Evolutionary conservation across 1,139 yeast species (phyloP).

Genomic region (Meyerozyma smithsonii): DNA sequence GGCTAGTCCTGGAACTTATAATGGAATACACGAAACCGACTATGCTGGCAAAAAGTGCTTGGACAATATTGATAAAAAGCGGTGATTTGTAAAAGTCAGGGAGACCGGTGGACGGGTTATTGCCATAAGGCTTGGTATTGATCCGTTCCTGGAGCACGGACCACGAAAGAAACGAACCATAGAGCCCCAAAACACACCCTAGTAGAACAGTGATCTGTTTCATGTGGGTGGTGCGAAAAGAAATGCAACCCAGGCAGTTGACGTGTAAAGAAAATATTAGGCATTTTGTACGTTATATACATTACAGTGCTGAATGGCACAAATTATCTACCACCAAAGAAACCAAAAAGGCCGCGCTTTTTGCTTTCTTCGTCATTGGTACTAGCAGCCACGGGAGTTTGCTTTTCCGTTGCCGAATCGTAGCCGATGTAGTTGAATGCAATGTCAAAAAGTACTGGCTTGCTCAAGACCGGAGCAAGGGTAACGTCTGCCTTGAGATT

Average conservation of each 20-base stretch:
- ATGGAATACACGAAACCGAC: conserved; percentile 61
- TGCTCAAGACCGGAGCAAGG: conserved; percentile 56
- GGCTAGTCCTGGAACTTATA: conserved; percentile 26
- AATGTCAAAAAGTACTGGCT: conserved; percentile 87
- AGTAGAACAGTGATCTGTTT: conserved; percentile 25
- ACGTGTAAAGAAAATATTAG: neutral
- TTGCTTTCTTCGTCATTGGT: conserved; percentile 18
- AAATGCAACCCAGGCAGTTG: neutral
- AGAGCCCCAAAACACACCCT: conserved; percentile 68
- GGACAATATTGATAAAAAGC: conserved; percentile 66
- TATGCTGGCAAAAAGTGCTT: conserved; percentile 65
- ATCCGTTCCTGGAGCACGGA: conserved; percentile 87
- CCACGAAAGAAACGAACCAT: conserved; percentile 85
- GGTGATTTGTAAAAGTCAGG: conserved; percentile 66
- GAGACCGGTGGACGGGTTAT: conserved; percentile 24
- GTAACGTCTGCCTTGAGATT: neutral
- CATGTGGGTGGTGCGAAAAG: neutral
- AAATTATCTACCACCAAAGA: conserved; percentile 26
- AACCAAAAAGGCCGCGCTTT: conserved; percentile 45
- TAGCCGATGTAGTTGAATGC: conserved; percentile 78
- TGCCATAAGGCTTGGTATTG: conserved; percentile 71
- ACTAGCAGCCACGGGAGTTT: conserved; percentile 10
- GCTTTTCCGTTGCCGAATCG: conserved; percentile 17
- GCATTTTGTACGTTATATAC: neutral
- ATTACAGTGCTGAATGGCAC: neutral